A percentile compares a stretch with the other conserved stretches of the same genome.
Conservation (phyloP, 768 basidiomycete genomes). For the Lentinula raphanica region DNA sequence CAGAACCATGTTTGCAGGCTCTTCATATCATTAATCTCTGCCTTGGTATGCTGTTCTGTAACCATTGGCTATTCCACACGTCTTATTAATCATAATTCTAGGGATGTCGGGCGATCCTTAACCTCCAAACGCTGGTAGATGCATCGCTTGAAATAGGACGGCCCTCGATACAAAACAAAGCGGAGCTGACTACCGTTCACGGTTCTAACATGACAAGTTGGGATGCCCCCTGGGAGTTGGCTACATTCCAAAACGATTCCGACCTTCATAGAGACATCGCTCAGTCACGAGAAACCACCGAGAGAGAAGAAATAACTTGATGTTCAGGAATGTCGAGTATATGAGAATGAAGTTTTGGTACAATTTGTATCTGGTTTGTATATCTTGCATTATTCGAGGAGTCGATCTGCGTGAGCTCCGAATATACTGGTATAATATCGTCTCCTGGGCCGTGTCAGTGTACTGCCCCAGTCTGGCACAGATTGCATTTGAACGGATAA, state of each 20-base stretch:
- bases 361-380: too few species aligned
- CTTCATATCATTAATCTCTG: slow-evolving; percentile 1
- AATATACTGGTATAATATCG: too few species aligned
- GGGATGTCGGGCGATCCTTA: background rate
- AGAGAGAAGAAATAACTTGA: too few species aligned
- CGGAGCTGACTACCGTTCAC: background rate
- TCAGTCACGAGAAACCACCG: background rate
- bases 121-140: background rate
- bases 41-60: background rate
- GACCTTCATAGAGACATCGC: background rate
- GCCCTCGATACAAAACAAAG: background rate
- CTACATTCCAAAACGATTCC: background rate
- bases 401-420: too few species aligned
- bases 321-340: too few species aligned
- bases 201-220: background rate
- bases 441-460: too few species aligned
- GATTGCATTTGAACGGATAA: too few species aligned
- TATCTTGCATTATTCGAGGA: too few species aligned
- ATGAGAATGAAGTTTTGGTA: too few species aligned
- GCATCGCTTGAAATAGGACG: background rate
- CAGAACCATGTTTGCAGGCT: background rate
- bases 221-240: background rate
- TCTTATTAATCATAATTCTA: background rate
- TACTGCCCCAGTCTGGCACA: too few species aligned
- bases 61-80: background rate